A percentile compares a stretch with the other conserved stretches of the same genome.
Evolutionary conservation across 495 filamentous ascomycete species (phyloP).

Genomic region (Xylaria venustula): DNA sequence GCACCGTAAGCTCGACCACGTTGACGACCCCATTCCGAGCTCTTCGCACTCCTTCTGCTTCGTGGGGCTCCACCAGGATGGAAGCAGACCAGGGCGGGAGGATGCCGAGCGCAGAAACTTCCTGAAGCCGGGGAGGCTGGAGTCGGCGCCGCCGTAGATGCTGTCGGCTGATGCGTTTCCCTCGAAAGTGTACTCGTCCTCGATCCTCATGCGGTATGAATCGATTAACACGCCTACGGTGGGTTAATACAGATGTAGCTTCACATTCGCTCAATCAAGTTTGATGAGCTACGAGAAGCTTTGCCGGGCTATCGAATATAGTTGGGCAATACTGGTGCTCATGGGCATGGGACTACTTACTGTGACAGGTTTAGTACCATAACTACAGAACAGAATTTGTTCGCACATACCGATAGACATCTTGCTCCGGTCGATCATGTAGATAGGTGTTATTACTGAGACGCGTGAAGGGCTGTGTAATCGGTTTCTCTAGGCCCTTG

Average conservation of each 20-base stretch:
- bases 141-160: constrained; percentile 29
- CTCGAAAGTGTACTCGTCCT: constrained; percentile 33
- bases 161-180: constrained; percentile 19
- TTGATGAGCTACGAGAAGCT: too few relatives aligned
- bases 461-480: constrained; percentile 27
- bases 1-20: constrained; percentile 19
- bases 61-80: constrained; percentile 40
- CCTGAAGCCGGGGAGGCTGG: constrained; percentile 15
- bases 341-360: background rate
- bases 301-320: too few relatives aligned
- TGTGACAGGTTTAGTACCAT: background rate
- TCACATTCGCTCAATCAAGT: background rate
- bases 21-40: constrained; percentile 17
- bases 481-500: constrained; percentile 11
- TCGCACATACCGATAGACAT: constrained; percentile 33
- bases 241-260: background rate
- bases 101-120: constrained; percentile 16
- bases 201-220: constrained; percentile 44
- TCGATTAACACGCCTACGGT: constrained; percentile 40
- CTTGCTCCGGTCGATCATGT: constrained; percentile 38
- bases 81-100: constrained; percentile 29
- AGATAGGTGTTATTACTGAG: constrained; percentile 35
- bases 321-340: too few relatives aligned
- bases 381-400: background rate
- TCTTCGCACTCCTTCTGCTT: constrained; percentile 31